phyloP scores from a whole-genome alignment of 805 yeast species.

The Metschnikowia noctiluminum region DNA sequence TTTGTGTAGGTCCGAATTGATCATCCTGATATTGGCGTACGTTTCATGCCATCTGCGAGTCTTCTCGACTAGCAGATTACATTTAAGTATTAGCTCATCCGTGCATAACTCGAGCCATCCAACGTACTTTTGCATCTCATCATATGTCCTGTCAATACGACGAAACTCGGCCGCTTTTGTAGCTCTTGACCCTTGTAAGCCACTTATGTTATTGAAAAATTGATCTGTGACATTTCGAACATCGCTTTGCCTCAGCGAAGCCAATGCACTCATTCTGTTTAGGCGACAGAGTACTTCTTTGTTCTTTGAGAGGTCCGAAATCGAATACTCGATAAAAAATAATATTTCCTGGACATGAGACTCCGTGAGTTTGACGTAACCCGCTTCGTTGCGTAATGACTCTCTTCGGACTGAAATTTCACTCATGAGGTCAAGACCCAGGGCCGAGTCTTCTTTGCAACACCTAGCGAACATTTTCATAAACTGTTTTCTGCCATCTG shows the following conservation, averaged over 20 bases:
- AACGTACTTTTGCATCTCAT: constrained; percentile 1
- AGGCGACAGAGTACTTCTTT: constrained; percentile 29
- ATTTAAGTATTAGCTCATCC: constrained; percentile 23
- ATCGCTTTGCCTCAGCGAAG: constrained; percentile 35
- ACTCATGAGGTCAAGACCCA: constrained; percentile 34
- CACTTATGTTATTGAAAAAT: constrained; percentile 4
- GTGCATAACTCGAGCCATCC: constrained; percentile 25
- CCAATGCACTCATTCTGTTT: constrained; percentile 34
- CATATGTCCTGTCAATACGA: constrained; percentile 5
- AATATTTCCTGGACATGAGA: constrained; percentile 39
- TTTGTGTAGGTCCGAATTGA: constrained; percentile 28
- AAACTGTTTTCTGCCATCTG: constrained; percentile 11
- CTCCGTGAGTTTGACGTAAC: constrained; percentile 24
- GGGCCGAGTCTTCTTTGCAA: constrained; percentile 18
- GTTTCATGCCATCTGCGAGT: constrained; percentile 31
- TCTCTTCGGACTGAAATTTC: constrained; percentile 16
- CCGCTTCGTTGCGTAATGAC: constrained; percentile 17
- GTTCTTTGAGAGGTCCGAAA: constrained; percentile 38
- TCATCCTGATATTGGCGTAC: constrained; percentile 23
- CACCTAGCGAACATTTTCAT: constrained; percentile 12
- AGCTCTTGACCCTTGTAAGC: not conserved
- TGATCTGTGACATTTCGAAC: constrained; percentile 19
- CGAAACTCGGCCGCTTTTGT: not conserved
- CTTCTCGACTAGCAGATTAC: constrained; percentile 22
- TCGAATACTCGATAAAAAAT: constrained; percentile 46